A percentile compares a stretch with the other conserved stretches of the same genome.
These are phyloP conservation scores for Magnolia sinica DNA, from an alignment of 164 flowering plant genomes.

Conservation along the genomic window DNA sequence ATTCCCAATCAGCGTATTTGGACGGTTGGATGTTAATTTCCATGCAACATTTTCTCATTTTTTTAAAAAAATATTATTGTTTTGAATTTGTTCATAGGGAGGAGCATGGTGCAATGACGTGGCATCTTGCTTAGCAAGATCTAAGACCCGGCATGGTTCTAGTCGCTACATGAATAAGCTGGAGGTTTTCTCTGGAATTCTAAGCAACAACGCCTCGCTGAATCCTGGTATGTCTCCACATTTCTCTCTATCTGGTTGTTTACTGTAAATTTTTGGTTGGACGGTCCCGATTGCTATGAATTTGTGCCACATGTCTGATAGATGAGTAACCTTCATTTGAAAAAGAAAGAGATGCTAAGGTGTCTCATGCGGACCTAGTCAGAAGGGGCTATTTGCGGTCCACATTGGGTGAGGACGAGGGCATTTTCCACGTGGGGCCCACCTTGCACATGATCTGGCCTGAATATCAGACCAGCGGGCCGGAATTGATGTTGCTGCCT, in stretches of 20 bases:
- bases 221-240: conserved; percentile 64
- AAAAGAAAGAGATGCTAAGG: too few species aligned
- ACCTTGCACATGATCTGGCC: neutral
- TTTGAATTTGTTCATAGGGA: conserved; percentile 41
- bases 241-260: neutral
- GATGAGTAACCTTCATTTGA: too few species aligned
- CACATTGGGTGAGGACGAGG: neutral
- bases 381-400: neutral
- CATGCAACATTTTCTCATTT: too few species aligned
- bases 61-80: too few species aligned
- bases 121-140: conserved; percentile 65
- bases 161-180: conserved; percentile 60
- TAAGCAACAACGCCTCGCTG: conserved; percentile 66
- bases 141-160: conserved; percentile 67
- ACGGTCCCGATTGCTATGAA: too few species aligned
- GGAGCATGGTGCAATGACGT: conserved; percentile 97
- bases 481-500: too few species aligned
- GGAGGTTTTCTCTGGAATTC: conserved; percentile 73
- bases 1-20: too few species aligned
- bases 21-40: too few species aligned
- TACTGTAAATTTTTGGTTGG: too few species aligned
- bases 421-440: neutral
- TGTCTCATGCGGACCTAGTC: neutral
- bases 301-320: too few species aligned
- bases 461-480: too few species aligned